Evolutionary conservation across 371 early-diverging fungal genomes (phyloP).

Genomic region (Nematocida displodere): DNA sequence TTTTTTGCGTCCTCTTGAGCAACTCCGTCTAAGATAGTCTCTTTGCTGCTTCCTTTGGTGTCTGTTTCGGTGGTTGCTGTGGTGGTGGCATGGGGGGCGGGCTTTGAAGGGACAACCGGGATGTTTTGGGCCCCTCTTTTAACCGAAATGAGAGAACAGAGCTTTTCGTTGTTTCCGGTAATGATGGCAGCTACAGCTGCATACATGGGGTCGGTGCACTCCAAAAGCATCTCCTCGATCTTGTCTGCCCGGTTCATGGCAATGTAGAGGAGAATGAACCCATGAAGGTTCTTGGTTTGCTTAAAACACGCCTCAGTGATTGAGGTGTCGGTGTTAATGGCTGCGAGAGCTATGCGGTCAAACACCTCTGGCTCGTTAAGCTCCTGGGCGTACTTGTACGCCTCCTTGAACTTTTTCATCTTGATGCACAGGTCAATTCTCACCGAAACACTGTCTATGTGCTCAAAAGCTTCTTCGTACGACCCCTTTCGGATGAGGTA

Average conservation of each 20-base stretch:
- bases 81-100: too few species aligned
- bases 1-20: too few species aligned
- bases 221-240: conserved; percentile 35
- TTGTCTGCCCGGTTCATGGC: conserved; percentile 54
- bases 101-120: too few species aligned
- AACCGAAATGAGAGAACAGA: conserved; percentile 4
- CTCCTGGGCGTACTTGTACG: conserved; percentile 44
- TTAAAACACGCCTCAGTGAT: conserved; percentile 60
- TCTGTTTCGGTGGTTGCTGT: too few species aligned
- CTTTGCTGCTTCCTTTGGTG: too few species aligned
- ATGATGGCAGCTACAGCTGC: conserved; percentile 28
- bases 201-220: conserved; percentile 23
- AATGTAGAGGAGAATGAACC: conserved; percentile 60
- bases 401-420: conserved; percentile 48
- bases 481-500: conserved; percentile 93
- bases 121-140: not conserved
- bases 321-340: conserved; percentile 47
- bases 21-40: too few species aligned
- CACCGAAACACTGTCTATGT: conserved; percentile 83
- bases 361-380: conserved; percentile 19
- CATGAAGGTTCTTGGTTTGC: conserved; percentile 37
- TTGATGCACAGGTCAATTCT: conserved; percentile 75
- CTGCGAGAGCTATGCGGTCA: conserved; percentile 33
- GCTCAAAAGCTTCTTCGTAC: conserved; percentile 89
- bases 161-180: conserved; percentile 35